Conservation (phyloP, 306 rosid genomes). For the Calophaca sinica region DNA sequence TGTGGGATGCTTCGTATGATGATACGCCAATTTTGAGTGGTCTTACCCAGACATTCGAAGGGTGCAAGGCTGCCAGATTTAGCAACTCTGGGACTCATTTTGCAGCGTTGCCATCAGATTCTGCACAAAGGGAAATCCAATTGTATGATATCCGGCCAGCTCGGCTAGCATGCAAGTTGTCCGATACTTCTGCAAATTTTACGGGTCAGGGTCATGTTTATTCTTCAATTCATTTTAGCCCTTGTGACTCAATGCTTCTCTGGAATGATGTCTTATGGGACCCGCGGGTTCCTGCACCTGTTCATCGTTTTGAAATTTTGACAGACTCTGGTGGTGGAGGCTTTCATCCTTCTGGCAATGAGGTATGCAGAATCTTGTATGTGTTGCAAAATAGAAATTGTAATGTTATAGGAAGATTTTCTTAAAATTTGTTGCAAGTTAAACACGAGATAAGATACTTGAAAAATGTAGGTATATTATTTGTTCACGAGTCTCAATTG, state of each 20-base stretch:
- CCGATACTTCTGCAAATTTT: slow-evolving; percentile 59
- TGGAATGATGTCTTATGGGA: slow-evolving; percentile 93
- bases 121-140: slow-evolving; percentile 66
- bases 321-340: slow-evolving; percentile 90
- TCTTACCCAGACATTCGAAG: slow-evolving; percentile 69
- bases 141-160: slow-evolving; percentile 68
- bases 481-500: no score
- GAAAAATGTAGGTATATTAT: no score
- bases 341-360: slow-evolving; percentile 89
- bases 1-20: slow-evolving; percentile 77
- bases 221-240: slow-evolving; percentile 73
- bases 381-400: not conserved
- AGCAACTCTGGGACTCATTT: slow-evolving; percentile 67
- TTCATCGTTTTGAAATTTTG: slow-evolving; percentile 80
- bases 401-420: slow-evolving; percentile 6
- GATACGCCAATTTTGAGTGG: slow-evolving; percentile 64
- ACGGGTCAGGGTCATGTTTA: slow-evolving; percentile 70
- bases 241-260: slow-evolving; percentile 74
- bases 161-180: slow-evolving; percentile 61
- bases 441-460: no score
- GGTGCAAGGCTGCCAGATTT: slow-evolving; percentile 84
- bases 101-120: slow-evolving; percentile 71
- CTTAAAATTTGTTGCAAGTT: not conserved
- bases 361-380: slow-evolving; percentile 56
- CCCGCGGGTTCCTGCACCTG: slow-evolving; percentile 61